phyloP scores from a whole-genome alignment of 768 basidiomycete species.

The Tylopilus subfusipes region DNA sequence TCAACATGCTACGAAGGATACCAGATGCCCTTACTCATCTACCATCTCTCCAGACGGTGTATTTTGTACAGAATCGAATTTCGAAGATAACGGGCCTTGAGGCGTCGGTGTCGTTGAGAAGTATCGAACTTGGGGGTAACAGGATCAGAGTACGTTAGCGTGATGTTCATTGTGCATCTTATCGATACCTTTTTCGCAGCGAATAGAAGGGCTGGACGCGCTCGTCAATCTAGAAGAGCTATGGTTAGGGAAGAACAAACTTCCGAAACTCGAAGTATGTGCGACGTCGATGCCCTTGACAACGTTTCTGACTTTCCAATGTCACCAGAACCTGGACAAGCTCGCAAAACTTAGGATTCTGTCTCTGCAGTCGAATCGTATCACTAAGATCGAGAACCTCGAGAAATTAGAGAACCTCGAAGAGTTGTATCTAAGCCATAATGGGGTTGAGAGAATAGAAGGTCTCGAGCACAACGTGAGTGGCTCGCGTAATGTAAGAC shows the following conservation, averaged over 20 bases:
- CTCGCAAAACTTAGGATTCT: constrained; percentile 78
- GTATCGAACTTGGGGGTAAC: constrained; percentile 93
- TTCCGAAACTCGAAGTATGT: constrained; percentile 74
- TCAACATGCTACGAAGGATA: constrained; percentile 79
- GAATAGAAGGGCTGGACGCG: constrained; percentile 81
- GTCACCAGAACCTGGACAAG: constrained; percentile 57
- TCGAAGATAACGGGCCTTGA: constrained; percentile 69
- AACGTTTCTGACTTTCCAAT: not conserved
- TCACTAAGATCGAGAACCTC: constrained; percentile 82
- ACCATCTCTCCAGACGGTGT: constrained; percentile 66
- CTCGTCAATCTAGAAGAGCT: constrained; percentile 85
- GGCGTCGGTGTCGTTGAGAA: constrained; percentile 56
- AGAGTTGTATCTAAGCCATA: constrained; percentile 92
- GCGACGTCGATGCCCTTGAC: not conserved
- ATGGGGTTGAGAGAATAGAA: constrained; percentile 80
- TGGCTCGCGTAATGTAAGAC: not conserved
- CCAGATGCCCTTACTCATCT: constrained; percentile 62
- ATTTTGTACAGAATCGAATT: constrained; percentile 97
- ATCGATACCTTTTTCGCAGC: constrained; percentile 42
- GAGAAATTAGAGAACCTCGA: constrained; percentile 71
- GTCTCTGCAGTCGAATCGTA: constrained; percentile 90
- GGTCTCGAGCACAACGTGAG: constrained; percentile 82
- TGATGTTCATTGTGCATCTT: not conserved
- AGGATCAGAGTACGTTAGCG: constrained; percentile 66
- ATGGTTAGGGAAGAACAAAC: constrained; percentile 99